Evolutionary conservation across 192 early-diverging fungal genomes (phyloP), one percentile per base, ranked within the genome.

Genomic region (Coemansia sp.): DNA sequence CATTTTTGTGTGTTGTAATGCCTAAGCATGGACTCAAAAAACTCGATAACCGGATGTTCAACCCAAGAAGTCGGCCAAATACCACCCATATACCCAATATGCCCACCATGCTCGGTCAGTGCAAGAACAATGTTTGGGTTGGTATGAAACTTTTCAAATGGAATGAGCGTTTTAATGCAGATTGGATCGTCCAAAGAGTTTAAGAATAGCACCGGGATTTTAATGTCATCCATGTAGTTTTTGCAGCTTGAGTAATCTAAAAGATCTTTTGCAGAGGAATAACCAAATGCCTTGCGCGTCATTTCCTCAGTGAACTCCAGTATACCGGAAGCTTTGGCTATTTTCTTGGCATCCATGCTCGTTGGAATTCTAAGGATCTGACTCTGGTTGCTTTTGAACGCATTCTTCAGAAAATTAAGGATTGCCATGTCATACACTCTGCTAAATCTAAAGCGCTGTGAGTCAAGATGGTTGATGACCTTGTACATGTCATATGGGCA

Each of bases 181-280:
- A 99, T 90, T 16, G 97, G 97, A 76, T 99, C 97, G 74, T 97
- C 94, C 47, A 90, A 49, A 15, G 95, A 92, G 60, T 89, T 90
- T 42, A 97, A 74, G 61, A 94, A 91, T 12, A 99, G 75, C 60
- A 91, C 87, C 7, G 97, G 97, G 18, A 95, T 84, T 19, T 84
- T 80, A 57, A 94, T 89, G 59, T 86, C 85, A 39, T 85, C 73
- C 62, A 92, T 69, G 4, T 74, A 76, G n/a, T 82, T 82, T 3
- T 66, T 68, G 48, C 82, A 88, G 68, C 87, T 90, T 16, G 88
- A 88, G 59, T 88, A 88, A 12, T 87, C 82, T 59, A 92, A 87
- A 41, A 92, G 95, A 62, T 95, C 92, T 65, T 93, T 84, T 8
- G 94, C 94, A 18, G 91, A 93, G 57, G 87, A 76, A 80, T 90